These are phyloP conservation scores for Thalassia testudinum DNA, from an alignment of 116 monocot species.

Conservation along the genomic window DNA sequence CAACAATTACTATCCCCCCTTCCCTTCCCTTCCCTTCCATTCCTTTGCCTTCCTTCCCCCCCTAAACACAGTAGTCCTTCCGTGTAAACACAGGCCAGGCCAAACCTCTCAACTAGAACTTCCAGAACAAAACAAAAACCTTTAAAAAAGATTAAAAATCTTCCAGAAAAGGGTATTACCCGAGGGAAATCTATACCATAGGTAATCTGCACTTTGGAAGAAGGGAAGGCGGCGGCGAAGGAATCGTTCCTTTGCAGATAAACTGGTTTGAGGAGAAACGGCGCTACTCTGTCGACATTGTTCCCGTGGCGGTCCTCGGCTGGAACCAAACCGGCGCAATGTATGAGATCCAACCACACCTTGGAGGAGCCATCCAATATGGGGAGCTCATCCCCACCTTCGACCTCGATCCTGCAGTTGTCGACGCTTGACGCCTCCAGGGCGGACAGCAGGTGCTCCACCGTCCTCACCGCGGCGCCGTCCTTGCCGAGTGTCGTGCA, in stretches of 20 bases:
- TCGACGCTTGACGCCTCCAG: conserved; percentile 70
- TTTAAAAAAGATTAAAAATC: no score
- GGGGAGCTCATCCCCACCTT: conserved; percentile 88
- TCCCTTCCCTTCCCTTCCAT: no score
- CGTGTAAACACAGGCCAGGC: no score
- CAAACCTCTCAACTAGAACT: no score
- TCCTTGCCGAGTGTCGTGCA: conserved; percentile 44
- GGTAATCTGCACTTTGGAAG: conserved; percentile 39
- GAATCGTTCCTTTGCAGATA: conserved; percentile 41
- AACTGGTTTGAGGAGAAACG: conserved; percentile 41
- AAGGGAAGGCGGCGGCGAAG: conserved; percentile 68
- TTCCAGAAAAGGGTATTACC: no score
- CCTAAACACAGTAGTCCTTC: no score
- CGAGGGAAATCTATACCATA: conserved; percentile 83
- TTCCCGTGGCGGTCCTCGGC: conserved; percentile 41
- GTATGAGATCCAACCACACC: conserved; percentile 74
- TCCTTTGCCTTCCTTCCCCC: no score
- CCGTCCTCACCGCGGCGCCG: conserved; percentile 46
- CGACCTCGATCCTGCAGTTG: conserved; percentile 65
- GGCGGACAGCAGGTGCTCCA: conserved; percentile 88
- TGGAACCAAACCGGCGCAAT: conserved; percentile 34
- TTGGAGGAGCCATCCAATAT: conserved; percentile 87
- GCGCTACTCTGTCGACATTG: conserved; percentile 40
- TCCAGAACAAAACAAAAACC: no score
- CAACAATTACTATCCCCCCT: no score